Conservation (phyloP, 768 basidiomycete genomes). For the Austroboletus festivus region DNA sequence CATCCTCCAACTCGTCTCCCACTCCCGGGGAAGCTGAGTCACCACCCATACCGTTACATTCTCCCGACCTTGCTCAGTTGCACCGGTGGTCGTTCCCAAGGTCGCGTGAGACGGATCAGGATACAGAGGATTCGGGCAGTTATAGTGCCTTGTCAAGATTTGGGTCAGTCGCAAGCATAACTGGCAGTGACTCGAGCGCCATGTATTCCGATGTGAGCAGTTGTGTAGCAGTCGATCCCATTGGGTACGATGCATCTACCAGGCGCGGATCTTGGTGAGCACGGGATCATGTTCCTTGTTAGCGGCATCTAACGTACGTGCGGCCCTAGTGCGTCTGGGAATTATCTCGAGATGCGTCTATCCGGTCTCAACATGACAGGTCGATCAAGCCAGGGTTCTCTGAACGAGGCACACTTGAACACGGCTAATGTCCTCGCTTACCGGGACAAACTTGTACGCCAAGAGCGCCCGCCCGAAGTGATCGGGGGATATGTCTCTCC, state of each 20-base stretch:
- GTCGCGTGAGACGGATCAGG: constrained; percentile 41
- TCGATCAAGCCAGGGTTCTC: constrained; percentile 32
- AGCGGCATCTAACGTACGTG: constrained; percentile 27
- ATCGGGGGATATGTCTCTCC: constrained; percentile 41
- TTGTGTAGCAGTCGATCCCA: constrained; percentile 31
- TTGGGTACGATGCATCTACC: constrained; percentile 31
- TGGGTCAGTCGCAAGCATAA: constrained; percentile 57
- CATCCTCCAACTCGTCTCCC: constrained; percentile 46
- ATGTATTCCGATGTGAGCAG: constrained; percentile 46
- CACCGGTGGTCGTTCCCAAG: constrained; percentile 45
- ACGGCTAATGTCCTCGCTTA: constrained; percentile 21
- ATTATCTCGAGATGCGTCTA: constrained; percentile 27
- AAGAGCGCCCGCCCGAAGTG: constrained; percentile 19
- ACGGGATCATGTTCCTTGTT: constrained; percentile 5
- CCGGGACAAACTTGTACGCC: constrained; percentile 25
- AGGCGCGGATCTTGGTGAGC: constrained; percentile 33
- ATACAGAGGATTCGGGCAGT: constrained; percentile 50
- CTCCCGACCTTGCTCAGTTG: constrained; percentile 42
- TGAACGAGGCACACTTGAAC: constrained; percentile 28
- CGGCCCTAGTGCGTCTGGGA: constrained; percentile 28
- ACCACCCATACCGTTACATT: constrained; percentile 25
- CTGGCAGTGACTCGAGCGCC: constrained; percentile 57
- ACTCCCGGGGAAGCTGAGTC: constrained; percentile 44
- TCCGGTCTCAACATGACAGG: constrained; percentile 31
- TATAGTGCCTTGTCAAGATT: constrained; percentile 51